Percentiles rank a stretch among this genome's conserved stretches.
phyloP scores from a whole-genome alignment of 1,284 basidiomycete species.

The Ustilago cynodontis region DNA sequence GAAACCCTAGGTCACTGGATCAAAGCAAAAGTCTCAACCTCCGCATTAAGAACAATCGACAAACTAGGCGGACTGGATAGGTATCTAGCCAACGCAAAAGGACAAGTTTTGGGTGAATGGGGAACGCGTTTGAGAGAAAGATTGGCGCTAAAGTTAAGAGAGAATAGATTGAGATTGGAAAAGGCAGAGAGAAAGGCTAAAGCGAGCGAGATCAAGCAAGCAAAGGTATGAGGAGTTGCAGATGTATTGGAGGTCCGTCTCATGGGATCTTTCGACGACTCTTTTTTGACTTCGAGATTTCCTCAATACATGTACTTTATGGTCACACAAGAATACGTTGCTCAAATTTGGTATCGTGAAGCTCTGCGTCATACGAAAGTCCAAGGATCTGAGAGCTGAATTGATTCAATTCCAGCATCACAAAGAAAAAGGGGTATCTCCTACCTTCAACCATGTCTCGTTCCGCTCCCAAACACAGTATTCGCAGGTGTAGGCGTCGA shows the following conservation, averaged over 20 bases:
- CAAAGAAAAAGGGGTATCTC: not conserved
- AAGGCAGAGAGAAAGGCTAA: not conserved
- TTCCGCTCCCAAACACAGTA: not conserved
- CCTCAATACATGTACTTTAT: not conserved
- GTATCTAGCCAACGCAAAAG: conserved; percentile 61
- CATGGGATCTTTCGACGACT: no score
- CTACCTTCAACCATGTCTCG: not conserved
- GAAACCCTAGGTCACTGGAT: conserved; percentile 61
- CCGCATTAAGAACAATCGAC: conserved; percentile 60
- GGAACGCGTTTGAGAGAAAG: conserved; percentile 58
- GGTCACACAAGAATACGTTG: no score
- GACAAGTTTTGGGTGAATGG: conserved; percentile 58
- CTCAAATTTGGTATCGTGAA: no score
- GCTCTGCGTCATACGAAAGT: no score
- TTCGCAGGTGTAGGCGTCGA: conserved; percentile 27
- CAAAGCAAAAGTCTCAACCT: conserved; percentile 43
- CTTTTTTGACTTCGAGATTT: not conserved
- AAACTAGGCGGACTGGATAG: conserved; percentile 66
- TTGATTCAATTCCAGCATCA: not conserved
- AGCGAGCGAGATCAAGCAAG: no score
- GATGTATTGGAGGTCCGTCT: no score
- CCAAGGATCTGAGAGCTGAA: not conserved
- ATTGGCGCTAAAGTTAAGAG: conserved; percentile 38
- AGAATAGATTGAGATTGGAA: conserved; percentile 36
- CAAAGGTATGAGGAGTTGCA: not conserved